phyloP scores from a whole-genome alignment of 176 grass and related monocot genomes.

The Calamus simplicifolius region DNA sequence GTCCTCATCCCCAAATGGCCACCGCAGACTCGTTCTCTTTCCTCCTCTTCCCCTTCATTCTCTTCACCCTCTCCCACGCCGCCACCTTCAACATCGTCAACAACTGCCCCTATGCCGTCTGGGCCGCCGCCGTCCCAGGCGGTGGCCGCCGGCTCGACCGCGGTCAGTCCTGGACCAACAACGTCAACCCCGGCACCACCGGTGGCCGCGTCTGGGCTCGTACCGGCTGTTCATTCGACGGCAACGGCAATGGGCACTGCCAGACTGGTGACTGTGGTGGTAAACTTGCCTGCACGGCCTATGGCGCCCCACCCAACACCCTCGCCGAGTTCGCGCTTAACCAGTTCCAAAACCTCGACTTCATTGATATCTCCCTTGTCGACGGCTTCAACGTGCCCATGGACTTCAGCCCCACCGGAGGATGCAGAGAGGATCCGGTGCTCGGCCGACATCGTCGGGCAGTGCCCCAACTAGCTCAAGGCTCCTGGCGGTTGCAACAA shows the following conservation, averaged over 20 bases:
- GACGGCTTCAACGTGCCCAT: conserved; percentile 51
- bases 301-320: conserved; percentile 36
- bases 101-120: conserved; percentile 40
- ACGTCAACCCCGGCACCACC: conserved; percentile 15
- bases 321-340: conserved; percentile 43
- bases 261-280: conserved; percentile 30
- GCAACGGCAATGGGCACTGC: conserved; percentile 3
- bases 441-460: conserved; percentile 15
- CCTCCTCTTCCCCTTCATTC: background rate
- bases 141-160: conserved; percentile 30
- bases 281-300: conserved; percentile 26
- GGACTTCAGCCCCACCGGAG: conserved; percentile 22
- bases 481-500: conserved; percentile 8
- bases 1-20: conserved; percentile 9
- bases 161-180: conserved; percentile 25
- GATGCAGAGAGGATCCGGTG: background rate
- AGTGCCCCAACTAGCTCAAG: conserved; percentile 15
- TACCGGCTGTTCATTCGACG: conserved; percentile 34
- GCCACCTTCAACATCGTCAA: conserved; percentile 41
- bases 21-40: conserved; percentile 11
- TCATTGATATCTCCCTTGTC: conserved; percentile 28
- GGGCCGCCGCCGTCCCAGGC: conserved; percentile 33
- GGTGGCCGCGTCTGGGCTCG: conserved; percentile 39
- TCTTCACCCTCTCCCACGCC: conserved; percentile 23
- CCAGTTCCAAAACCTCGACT: conserved; percentile 8